Evolutionary conservation across 805 yeast species (phyloP), one percentile per base, ranked within the genome.

Genomic region (Pichia cabralensis): DNA sequence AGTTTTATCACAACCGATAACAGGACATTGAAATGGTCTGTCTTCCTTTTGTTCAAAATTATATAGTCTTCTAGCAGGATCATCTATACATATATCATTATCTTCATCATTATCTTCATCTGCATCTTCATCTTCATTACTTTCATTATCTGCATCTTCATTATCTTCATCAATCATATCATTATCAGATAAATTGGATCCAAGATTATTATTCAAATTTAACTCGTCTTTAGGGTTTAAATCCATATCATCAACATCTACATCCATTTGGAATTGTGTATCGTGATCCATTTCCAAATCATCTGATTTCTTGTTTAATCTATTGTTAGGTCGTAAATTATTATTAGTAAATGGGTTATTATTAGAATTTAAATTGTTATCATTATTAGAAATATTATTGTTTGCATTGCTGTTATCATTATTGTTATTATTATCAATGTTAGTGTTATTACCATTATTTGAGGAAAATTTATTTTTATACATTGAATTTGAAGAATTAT

Each of bases 21-120:
- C 98, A 1, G 97, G 98, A 63, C 98, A 92, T 56, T 81, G 86
- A 64, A 80, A 92, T 21, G 98, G 98, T 58, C 92, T 79, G 55
- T 85, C 82, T 47, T 88, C 96, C 39, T 83, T 88, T 42, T 76
- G 79, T 59, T 88, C 96, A 65, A 83, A 78, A 22, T 88, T 95
- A 53, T 92, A 89, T 39, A 89, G 62, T 53, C 88, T 92, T 44
- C 97, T 71, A 1, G 96, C 96, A 0, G 97, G 98, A 57, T 92
- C 96, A 59, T 89, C 96, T 32, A 92, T 88, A 57, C 86, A 86
- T 41, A 74, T 76, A 38, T 76, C 84, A 27, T 53, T 62, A 10
- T 54, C 52, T 40, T 64, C 57, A 44, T 49, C 62, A 26, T 17
- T 35, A 22, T 24, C 26, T 12, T 14, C 25, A 26, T 48, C 47